phyloP scores from a whole-genome alignment of 2,329 filamentous ascomycete genomes.

The Exophiala xenobiotica region DNA sequence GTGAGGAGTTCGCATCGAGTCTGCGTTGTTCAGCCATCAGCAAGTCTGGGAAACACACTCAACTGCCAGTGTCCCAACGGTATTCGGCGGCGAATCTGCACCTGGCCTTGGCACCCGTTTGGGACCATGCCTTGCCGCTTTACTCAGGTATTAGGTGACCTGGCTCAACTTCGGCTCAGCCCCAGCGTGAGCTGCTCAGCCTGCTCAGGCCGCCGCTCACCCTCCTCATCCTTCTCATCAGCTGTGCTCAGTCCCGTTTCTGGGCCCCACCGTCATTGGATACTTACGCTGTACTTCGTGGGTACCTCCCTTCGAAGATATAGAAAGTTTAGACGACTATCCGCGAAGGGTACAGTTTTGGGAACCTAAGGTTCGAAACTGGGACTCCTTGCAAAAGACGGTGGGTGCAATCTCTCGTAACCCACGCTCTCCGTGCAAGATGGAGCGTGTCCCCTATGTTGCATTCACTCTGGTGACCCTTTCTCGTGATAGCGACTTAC shows the following conservation, averaged over 20 bases:
- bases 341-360: not conserved
- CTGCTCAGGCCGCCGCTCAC: slow-evolving; percentile 1
- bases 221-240: slow-evolving; percentile 2
- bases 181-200: not conserved
- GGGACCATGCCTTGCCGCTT: slow-evolving; percentile 10
- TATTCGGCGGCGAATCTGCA: slow-evolving; percentile 1
- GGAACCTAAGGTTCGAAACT: not conserved
- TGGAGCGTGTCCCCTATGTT: no score
- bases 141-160: slow-evolving; percentile 10
- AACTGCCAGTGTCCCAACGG: no score
- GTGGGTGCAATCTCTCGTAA: no score
- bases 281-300: not conserved
- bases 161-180: slow-evolving; percentile 13
- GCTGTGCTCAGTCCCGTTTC: slow-evolving; percentile 3
- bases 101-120: slow-evolving; percentile 4
- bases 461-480: no score
- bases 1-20: no score
- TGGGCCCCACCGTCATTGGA: not conserved
- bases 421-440: no score
- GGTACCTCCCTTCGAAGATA: slow-evolving; percentile 6
- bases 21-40: no score
- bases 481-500: no score
- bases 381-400: no score
- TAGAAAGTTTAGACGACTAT: not conserved
- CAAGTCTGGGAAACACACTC: no score